phyloP scores from a whole-genome alignment of 169 alveolate species.

The Eimeria brunetti region DNA sequence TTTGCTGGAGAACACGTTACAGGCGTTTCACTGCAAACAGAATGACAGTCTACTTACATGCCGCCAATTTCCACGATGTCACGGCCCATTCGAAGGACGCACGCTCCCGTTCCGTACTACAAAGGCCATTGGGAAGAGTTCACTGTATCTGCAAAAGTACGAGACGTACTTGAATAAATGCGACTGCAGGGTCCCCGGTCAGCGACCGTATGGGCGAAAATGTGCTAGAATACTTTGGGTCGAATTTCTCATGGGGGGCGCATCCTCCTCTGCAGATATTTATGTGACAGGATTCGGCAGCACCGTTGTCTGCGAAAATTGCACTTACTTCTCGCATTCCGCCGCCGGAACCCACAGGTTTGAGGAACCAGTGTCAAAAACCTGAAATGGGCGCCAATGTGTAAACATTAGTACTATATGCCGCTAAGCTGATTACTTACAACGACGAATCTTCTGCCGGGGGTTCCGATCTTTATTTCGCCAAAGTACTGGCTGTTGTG shows the following conservation, averaged over 20 bases:
- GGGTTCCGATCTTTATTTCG: constrained; percentile 92
- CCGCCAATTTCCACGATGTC: constrained; percentile 80
- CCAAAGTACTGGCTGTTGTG: constrained; percentile 95
- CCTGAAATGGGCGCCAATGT: constrained; percentile 74
- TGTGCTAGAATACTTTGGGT: constrained; percentile 88
- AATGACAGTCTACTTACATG: constrained; percentile 47
- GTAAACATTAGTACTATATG: not conserved
- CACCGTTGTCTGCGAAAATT: not conserved
- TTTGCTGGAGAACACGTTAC: constrained; percentile 77
- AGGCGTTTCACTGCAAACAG: constrained; percentile 11
- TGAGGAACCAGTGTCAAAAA: constrained; percentile 93
- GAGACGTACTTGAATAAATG: constrained; percentile 77
- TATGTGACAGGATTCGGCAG: not conserved
- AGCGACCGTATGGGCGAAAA: constrained; percentile 81
- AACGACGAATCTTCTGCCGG: constrained; percentile 91
- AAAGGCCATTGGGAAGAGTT: not conserved
- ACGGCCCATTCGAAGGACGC: constrained; percentile 81
- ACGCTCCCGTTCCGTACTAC: constrained; percentile 82
- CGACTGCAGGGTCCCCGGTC: constrained; percentile 81
- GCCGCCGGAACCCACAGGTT: constrained; percentile 93
- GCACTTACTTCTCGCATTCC: constrained; percentile 84
- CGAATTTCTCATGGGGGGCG: constrained; percentile 89
- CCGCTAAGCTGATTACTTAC: constrained; percentile 72
- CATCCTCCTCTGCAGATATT: constrained; percentile 89
- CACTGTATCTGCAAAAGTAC: not conserved